A percentile compares a stretch with the other conserved stretches of the same genome.
These are phyloP conservation scores for Candida rishiriensis DNA, from an alignment of 805 yeast genomes.

Conservation along the genomic window DNA sequence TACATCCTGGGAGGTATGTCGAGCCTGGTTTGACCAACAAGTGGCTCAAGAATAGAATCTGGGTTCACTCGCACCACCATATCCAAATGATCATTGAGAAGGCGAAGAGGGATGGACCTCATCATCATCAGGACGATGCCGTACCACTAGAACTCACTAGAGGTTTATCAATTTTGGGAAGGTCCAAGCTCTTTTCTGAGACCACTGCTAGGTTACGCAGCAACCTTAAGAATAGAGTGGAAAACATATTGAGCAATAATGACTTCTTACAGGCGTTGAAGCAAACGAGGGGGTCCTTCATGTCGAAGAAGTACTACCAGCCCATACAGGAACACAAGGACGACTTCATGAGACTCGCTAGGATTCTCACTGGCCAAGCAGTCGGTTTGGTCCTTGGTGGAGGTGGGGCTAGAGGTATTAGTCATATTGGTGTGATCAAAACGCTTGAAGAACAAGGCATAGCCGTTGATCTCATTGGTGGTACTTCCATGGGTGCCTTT, in stretches of 20 bases:
- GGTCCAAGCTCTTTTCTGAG: constrained; percentile 12
- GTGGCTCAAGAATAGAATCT: constrained; percentile 81
- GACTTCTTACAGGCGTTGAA: constrained; percentile 27
- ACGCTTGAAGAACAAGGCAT: constrained; percentile 90
- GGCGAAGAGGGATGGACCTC: background rate
- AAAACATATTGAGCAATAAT: constrained; percentile 21
- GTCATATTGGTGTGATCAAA: constrained; percentile 87
- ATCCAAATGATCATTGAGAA: constrained; percentile 52
- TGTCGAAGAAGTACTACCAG: constrained; percentile 24
- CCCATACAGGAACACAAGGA: constrained; percentile 60
- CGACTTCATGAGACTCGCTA: constrained; percentile 85
- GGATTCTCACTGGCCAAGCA: constrained; percentile 87
- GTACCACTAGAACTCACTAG: background rate
- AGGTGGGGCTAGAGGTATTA: constrained; percentile 94
- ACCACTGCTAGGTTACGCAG: constrained; percentile 23
- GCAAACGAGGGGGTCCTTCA: constrained; percentile 23
- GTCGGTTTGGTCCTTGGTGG: constrained; percentile 95
- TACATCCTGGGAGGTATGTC: constrained; percentile 81
- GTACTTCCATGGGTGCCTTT: constrained; percentile 94
- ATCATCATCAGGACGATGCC: constrained; percentile 1
- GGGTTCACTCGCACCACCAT: constrained; percentile 95
- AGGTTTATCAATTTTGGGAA: background rate
- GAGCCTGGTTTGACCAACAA: constrained; percentile 77
- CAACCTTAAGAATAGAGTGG: constrained; percentile 26
- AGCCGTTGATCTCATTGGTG: constrained; percentile 92